Evolutionary conservation across 768 basidiomycete species (phyloP).

Genomic region (Mycena belliarum): DNA sequence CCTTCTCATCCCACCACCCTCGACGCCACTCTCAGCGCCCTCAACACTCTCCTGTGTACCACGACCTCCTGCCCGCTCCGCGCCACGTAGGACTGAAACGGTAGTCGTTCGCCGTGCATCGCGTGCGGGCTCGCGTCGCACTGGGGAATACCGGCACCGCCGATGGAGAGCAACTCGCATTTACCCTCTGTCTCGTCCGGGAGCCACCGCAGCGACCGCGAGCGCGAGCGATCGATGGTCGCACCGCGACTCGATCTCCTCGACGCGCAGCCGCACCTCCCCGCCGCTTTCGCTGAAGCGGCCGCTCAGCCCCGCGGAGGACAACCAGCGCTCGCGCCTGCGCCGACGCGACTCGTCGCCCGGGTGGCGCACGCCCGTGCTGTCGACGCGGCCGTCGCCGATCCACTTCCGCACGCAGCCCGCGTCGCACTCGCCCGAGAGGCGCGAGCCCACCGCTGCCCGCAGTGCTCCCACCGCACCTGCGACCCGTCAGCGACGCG

Average conservation of each 20-base stretch:
- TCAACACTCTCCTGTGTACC: no score
- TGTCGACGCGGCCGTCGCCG: constrained; percentile 67
- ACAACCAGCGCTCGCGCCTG: constrained; percentile 66
- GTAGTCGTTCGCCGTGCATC: constrained; percentile 78
- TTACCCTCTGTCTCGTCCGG: constrained; percentile 63
- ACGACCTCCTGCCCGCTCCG: no score
- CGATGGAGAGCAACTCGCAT: constrained; percentile 40
- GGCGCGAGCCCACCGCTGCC: constrained; percentile 62
- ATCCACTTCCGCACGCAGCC: constrained; percentile 75
- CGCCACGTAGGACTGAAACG: constrained; percentile 83
- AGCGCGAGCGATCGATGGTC: constrained; percentile 44
- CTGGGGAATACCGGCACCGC: constrained; percentile 31
- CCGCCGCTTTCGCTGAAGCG: constrained; percentile 63
- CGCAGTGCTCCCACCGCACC: constrained; percentile 70
- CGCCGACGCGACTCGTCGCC: constrained; percentile 55
- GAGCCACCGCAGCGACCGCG: constrained; percentile 50
- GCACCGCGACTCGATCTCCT: constrained; percentile 70
- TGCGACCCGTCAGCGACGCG: constrained; percentile 62
- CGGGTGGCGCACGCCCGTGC: constrained; percentile 56
- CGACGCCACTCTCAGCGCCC: no score
- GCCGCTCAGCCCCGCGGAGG: constrained; percentile 70
- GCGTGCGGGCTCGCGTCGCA: constrained; percentile 67
- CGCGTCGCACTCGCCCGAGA: constrained; percentile 68
- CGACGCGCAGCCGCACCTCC: constrained; percentile 64
- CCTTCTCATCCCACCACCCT: no score